phyloP scores from a whole-genome alignment of 805 yeast species.

The Metschnikowia henanensis region DNA sequence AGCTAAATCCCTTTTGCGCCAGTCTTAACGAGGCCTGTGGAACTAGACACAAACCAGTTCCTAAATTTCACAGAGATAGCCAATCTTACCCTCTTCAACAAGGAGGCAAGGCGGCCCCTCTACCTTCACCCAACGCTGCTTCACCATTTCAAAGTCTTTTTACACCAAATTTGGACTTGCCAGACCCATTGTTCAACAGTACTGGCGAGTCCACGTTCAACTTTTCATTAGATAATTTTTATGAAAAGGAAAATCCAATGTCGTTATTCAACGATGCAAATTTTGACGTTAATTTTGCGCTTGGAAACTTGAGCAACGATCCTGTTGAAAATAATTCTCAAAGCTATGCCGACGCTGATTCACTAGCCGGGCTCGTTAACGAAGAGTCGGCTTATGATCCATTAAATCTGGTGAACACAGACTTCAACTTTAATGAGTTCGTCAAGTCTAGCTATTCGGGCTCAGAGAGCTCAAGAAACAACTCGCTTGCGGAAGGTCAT shows the following conservation, averaged over 20 bases:
- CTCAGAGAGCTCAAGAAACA: conserved; percentile 18
- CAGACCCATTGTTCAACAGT: conserved; percentile 21
- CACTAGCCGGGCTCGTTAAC: conserved; percentile 45
- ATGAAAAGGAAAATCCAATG: conserved; percentile 38
- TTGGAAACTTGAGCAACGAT: conserved; percentile 27
- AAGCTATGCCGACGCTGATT: conserved; percentile 28
- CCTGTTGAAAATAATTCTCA: conserved; percentile 15
- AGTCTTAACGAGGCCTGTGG: conserved; percentile 84
- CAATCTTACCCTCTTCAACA: conserved; percentile 10
- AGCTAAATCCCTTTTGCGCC: conserved; percentile 72
- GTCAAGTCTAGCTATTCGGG: conserved; percentile 32
- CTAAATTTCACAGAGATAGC: conserved; percentile 37
- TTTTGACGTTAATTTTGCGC: conserved; percentile 57
- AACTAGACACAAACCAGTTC: conserved; percentile 64
- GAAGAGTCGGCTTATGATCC: conserved; percentile 63
- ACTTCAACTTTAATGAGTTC: conserved; percentile 40
- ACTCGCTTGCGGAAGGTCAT: conserved; percentile 16
- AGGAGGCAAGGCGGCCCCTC: conserved; percentile 2
- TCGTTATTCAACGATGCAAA: conserved; percentile 47
- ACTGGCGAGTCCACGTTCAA: conserved; percentile 10
- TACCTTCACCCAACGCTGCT: conserved; percentile 7
- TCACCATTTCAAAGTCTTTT: conserved; percentile 17
- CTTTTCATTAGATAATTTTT: conserved; percentile 7
- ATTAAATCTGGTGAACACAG: conserved; percentile 29
- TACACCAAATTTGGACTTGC: conserved; percentile 19